Percentiles rank a stretch among this genome's conserved stretches.
Evolutionary conservation across 139 green algal genomes (phyloP).

Genomic region (Closterium sp.): DNA sequence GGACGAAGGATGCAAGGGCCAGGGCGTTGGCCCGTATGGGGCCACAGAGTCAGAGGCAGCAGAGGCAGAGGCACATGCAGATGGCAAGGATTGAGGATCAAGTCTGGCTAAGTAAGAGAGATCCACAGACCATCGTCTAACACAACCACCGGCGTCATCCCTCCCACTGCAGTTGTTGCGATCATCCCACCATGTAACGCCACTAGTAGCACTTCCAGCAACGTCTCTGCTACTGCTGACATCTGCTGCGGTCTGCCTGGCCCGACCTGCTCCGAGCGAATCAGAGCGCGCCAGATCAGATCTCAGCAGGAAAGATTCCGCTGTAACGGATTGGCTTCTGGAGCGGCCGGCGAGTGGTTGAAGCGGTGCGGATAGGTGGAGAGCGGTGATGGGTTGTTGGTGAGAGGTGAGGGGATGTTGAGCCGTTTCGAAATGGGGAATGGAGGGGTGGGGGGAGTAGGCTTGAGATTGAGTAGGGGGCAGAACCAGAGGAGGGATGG

Average conservation of each 20-base stretch:
- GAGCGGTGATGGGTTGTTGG: neutral
- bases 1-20: too few species aligned
- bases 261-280: neutral
- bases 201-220: too few species aligned
- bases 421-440: neutral
- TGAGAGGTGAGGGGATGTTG: neutral
- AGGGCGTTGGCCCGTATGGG: too few species aligned
- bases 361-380: neutral
- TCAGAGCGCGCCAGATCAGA: neutral
- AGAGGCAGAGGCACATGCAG: too few species aligned
- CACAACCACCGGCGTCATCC: too few species aligned
- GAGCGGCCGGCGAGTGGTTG: neutral
- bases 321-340: neutral
- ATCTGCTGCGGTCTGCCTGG: neutral
- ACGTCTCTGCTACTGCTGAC: neutral
- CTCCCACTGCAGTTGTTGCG: too few species aligned
- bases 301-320: neutral
- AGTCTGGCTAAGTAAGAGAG: too few species aligned
- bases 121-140: too few species aligned
- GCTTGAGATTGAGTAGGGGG: neutral
- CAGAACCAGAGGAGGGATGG: neutral
- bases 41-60: too few species aligned
- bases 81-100: too few species aligned
- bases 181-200: too few species aligned
- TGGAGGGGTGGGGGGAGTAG: neutral